Percentiles rank a stretch among this genome's conserved stretches.
Conservation (phyloP, 2,329 filamentous ascomycete genomes). For the Diaporthe sp. region DNA sequence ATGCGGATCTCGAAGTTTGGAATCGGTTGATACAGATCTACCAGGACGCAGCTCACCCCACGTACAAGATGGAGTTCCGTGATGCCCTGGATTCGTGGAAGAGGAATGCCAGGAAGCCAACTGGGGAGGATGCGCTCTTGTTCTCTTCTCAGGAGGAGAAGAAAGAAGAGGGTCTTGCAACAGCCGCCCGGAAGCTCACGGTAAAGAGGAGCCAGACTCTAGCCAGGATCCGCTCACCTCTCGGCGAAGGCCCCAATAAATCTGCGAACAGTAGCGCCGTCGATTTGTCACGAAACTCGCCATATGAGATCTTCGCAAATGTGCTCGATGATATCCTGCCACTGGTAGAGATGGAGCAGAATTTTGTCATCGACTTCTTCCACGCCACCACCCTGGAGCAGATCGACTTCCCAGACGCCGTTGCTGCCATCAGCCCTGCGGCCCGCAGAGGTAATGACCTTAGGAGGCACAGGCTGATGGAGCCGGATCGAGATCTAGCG, state of each 20-base stretch:
- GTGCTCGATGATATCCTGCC: constrained; percentile 86
- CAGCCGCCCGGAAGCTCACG: constrained; percentile 87
- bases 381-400: constrained; percentile 89
- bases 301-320: constrained; percentile 85
- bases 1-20: constrained; percentile 87
- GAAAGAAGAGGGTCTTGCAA: constrained; percentile 78
- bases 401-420: constrained; percentile 85
- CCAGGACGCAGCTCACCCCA: constrained; percentile 78
- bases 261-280: constrained; percentile 57
- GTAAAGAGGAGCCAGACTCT: constrained; percentile 94
- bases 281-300: constrained; percentile 70
- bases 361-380: constrained; percentile 97
- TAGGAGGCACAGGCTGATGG: constrained; percentile 80
- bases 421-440: constrained; percentile 74
- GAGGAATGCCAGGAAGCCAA: constrained; percentile 79
- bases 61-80: constrained; percentile 87
- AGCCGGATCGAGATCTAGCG: constrained; percentile 90
- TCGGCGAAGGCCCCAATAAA: constrained; percentile 73
- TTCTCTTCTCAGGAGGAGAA: constrained; percentile 91
- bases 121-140: constrained; percentile 87
- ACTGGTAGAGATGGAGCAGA: constrained; percentile 92
- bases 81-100: constrained; percentile 85
- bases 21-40: constrained; percentile 83
- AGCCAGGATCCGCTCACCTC: constrained; percentile 78
- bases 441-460: constrained; percentile 80